phyloP scores from a whole-genome alignment of 352 stramenopile species.

The Globisporangium barbulae region DNA sequence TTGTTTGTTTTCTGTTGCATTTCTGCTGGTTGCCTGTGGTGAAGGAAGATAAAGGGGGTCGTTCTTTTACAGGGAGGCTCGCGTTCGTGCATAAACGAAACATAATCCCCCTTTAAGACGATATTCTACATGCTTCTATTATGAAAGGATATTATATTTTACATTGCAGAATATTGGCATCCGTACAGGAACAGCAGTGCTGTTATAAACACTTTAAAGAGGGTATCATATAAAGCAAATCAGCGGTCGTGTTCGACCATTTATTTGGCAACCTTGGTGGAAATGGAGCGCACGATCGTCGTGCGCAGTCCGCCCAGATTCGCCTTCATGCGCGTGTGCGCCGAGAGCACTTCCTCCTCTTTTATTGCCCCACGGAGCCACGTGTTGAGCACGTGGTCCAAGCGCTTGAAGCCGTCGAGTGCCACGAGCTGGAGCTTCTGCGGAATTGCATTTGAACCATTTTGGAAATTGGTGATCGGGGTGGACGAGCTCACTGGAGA shows the following conservation, averaged over 20 bases:
- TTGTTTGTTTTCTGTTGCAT: conserved; percentile 4
- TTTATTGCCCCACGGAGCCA: conserved; percentile 12
- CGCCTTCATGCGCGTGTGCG: conserved; percentile 10
- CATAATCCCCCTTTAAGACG: too few relatives aligned
- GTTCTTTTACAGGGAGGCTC: too few relatives aligned
- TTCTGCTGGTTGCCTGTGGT: conserved; percentile 1
- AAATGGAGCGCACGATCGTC: conserved; percentile 18
- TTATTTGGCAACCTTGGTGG: conserved; percentile 3
- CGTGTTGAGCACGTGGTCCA: conserved; percentile 16
- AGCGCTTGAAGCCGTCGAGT: conserved; percentile 18
- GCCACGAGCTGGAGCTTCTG: conserved; percentile 9
- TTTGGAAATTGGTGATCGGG: background rate
- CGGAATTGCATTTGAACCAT: background rate
- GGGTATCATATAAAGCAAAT: too few relatives aligned
- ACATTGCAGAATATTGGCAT: too few relatives aligned
- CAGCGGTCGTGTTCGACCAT: too few relatives aligned
- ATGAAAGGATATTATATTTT: too few relatives aligned
- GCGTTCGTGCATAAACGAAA: too few relatives aligned
- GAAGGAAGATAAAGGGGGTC: background rate
- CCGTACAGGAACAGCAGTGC: too few relatives aligned
- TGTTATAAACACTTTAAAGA: too few relatives aligned
- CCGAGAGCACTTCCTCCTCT: conserved; percentile 10
- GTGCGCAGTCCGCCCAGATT: conserved; percentile 18
- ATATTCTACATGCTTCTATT: too few relatives aligned
- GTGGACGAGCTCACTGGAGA: background rate